phyloP scores from a whole-genome alignment of 192 early-diverging fungal species.

The Backusella macrospora region DNA sequence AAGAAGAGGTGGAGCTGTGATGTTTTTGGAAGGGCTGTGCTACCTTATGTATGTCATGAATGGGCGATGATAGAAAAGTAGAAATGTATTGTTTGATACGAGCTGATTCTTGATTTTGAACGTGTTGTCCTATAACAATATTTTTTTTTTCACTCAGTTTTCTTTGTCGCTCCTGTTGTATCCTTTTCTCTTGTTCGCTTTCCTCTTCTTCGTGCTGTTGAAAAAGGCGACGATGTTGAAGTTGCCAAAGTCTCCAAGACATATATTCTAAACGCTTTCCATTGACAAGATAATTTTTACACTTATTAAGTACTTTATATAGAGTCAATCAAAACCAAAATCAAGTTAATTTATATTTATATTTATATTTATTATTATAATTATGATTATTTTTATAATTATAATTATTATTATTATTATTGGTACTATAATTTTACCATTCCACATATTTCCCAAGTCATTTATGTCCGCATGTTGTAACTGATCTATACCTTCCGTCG shows the following conservation, averaged over 20 bases:
- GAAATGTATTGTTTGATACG: constrained; percentile 17
- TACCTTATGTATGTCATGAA: constrained; percentile 17
- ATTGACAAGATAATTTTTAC: constrained; percentile 29
- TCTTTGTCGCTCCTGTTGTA: background rate
- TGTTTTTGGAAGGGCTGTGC: background rate
- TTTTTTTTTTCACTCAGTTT: background rate
- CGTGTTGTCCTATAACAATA: background rate
- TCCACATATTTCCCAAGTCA: constrained; percentile 26
- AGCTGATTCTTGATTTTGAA: background rate
- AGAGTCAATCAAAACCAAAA: background rate
- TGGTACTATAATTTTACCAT: constrained; percentile 11
- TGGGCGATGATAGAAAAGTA: constrained; percentile 10
- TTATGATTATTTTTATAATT: background rate
- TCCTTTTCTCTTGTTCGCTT: background rate
- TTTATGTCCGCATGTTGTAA: constrained; percentile 13
- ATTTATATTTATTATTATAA: background rate
- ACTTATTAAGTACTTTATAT: constrained; percentile 36
- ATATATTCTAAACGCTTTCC: constrained; percentile 40
- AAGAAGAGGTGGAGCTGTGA: background rate
- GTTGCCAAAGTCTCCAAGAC: constrained; percentile 41
- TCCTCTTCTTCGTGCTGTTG: background rate
- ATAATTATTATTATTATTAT: background rate
- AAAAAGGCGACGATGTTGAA: background rate
- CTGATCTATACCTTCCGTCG: constrained; percentile 14
- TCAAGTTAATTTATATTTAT: background rate